phyloP scores from a whole-genome alignment of 345 rosid species.

The Abelmoschus esculentus region DNA sequence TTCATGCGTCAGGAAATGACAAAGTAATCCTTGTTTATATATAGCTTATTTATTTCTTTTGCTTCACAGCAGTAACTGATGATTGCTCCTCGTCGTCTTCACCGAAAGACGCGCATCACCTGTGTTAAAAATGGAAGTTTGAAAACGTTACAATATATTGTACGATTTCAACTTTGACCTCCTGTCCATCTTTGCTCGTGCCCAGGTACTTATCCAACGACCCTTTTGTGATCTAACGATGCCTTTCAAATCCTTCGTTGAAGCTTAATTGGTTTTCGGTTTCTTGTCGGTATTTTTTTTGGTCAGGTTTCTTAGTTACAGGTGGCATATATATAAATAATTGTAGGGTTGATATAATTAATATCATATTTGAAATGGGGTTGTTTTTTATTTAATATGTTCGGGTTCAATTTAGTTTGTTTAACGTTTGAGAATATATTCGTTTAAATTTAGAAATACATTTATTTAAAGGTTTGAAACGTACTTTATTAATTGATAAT shows the following conservation, averaged over 20 bases:
- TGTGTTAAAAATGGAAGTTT: not conserved
- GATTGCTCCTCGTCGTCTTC: not conserved
- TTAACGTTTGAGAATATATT: too few species aligned
- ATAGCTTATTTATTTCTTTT: not conserved
- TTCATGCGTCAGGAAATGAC: not conserved
- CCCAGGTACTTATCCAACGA: conserved; percentile 37
- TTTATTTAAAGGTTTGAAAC: too few species aligned
- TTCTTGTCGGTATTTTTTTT: not conserved
- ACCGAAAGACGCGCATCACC: not conserved
- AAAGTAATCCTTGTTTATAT: not conserved
- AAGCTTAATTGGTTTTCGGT: not conserved
- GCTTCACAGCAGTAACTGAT: not conserved
- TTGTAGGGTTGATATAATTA: too few species aligned
- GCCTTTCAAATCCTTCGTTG: not conserved
- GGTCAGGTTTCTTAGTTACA: not conserved
- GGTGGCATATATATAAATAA: not conserved
- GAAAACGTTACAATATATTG: conserved; percentile 63
- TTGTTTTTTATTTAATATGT: too few species aligned
- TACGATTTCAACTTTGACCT: conserved; percentile 96
- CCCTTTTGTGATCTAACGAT: not conserved
- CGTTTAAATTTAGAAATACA: too few species aligned
- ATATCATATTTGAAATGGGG: too few species aligned
- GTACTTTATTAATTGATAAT: too few species aligned
- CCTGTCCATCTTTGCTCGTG: conserved; percentile 72
- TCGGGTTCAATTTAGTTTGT: too few species aligned